Base-by-base conservation (phyloP, 2,329 filamentous ascomycete species). In the Cytospora mali region DNA sequence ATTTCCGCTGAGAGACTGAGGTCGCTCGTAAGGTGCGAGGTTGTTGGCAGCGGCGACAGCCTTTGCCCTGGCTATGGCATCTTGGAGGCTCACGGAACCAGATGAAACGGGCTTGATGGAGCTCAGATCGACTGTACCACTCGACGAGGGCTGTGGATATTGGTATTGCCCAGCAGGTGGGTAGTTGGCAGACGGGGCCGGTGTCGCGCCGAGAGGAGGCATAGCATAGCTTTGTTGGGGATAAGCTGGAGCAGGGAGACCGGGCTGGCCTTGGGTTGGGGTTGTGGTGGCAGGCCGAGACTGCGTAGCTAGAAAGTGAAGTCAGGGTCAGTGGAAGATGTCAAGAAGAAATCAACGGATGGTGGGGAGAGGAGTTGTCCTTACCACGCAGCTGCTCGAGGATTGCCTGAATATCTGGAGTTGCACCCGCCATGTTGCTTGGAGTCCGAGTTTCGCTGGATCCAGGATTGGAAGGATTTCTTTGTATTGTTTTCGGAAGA, bases 31-130 rank as follows among this genome's bases (percentile, higher is more conserved):
- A 18, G 83, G 80, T 42, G 83, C 78, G 35, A 92, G 80, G 65
- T 91, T 91, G 72, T 92, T 91, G 73, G 94, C 89, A 31, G 90
- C 87, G 48, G 92, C 91, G 74, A 91, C 91, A 49, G 88, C 90
- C 73, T 91, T 90, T 53, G 92, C 92, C 74, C 93, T 92, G 46
- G 92, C 91, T 69, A 96, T 88, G 55, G 92, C 90, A 74, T 96
- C 92, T 63, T 89, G 85, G 67, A 96, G 88, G 75, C 88, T 94
- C 69, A 96, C 88, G 23, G 89, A 92, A 63, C 92, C 92, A 31
- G 90, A 91, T 73, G 84, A 92, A 61, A 89, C 84, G 5, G 92
- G 92, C 70, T 90, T 90, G 72, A 95, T 91, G 61, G 85, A 83
- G 76, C 89, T 93, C 58, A 96, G 77, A 72, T 96, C 92, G 66